Conservation (phyloP, 345 rosid genomes). For the Rubroshorea leprosula region DNA sequence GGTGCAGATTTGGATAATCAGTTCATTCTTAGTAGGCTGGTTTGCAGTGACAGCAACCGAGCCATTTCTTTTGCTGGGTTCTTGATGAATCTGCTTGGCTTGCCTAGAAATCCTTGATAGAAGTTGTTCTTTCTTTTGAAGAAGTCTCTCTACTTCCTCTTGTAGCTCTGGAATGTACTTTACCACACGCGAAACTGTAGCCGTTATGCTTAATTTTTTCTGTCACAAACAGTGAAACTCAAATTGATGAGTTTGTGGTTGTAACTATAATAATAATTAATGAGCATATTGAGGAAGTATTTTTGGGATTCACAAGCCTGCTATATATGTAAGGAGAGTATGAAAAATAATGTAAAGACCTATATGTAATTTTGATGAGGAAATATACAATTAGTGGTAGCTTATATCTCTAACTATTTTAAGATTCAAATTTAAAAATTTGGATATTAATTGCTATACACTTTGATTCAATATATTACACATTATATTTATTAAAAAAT, state of each 20-base stretch:
- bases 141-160: constrained; percentile 29
- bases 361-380: too few species aligned
- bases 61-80: not conserved
- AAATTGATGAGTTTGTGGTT: not conserved
- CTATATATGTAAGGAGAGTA: too few species aligned
- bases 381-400: too few species aligned
- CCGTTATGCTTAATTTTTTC: constrained; percentile 39
- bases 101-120: constrained; percentile 14
- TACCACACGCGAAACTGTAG: constrained; percentile 34
- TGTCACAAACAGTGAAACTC: not conserved
- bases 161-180: constrained; percentile 49
- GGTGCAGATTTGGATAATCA: not conserved
- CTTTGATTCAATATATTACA: too few species aligned
- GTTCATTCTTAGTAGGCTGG: not conserved
- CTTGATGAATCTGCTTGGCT: not conserved
- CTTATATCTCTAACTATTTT: too few species aligned
- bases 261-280: not conserved
- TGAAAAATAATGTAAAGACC: too few species aligned
- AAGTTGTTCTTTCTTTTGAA: constrained; percentile 37
- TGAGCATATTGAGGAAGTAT: too few species aligned
- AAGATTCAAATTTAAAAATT: too few species aligned
- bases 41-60: not conserved
- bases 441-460: too few species aligned
- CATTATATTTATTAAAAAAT: too few species aligned
- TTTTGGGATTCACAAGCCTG: too few species aligned